Percentiles rank a stretch among this genome's conserved stretches.
Evolutionary conservation across 2,329 filamentous ascomycete species (phyloP).

Genomic region (Colletotrichum australisinense): DNA sequence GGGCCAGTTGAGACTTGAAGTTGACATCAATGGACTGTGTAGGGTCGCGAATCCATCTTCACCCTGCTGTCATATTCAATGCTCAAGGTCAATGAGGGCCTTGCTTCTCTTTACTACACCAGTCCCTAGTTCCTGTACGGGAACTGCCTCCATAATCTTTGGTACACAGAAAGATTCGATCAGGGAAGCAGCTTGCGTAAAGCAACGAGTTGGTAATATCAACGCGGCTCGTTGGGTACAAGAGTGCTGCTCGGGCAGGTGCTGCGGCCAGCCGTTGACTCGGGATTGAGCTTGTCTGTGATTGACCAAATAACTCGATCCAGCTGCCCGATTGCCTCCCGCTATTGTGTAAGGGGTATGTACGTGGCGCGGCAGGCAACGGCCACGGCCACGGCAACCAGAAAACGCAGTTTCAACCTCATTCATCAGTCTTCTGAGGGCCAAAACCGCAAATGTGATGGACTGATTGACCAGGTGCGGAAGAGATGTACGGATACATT

Average conservation of each 20-base stretch:
- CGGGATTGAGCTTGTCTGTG: constrained; percentile 21
- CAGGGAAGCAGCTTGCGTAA: not conserved
- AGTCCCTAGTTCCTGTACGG: not conserved
- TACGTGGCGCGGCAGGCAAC: constrained; percentile 12
- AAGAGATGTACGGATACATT: not conserved
- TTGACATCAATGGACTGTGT: not conserved
- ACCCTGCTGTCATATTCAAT: not conserved
- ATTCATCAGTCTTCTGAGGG: not conserved
- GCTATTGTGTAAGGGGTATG: not conserved
- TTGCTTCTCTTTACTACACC: not conserved
- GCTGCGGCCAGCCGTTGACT: constrained; percentile 20
- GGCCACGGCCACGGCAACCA: not conserved
- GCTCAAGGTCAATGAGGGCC: not conserved
- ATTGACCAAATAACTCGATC: no score
- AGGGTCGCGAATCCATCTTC: not conserved
- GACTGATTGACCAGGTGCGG: not conserved
- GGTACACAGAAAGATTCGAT: not conserved
- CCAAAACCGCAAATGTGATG: not conserved
- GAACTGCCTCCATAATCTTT: not conserved
- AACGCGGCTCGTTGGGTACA: not conserved
- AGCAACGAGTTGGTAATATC: not conserved
- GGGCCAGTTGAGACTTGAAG: not conserved
- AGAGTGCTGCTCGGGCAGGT: constrained; percentile 17
- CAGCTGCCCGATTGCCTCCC: no score
- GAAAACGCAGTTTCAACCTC: not conserved